These are phyloP conservation scores for Leishmania aethiopica DNA, from an alignment of 208 protist genomes.

Conservation along the genomic window DNA sequence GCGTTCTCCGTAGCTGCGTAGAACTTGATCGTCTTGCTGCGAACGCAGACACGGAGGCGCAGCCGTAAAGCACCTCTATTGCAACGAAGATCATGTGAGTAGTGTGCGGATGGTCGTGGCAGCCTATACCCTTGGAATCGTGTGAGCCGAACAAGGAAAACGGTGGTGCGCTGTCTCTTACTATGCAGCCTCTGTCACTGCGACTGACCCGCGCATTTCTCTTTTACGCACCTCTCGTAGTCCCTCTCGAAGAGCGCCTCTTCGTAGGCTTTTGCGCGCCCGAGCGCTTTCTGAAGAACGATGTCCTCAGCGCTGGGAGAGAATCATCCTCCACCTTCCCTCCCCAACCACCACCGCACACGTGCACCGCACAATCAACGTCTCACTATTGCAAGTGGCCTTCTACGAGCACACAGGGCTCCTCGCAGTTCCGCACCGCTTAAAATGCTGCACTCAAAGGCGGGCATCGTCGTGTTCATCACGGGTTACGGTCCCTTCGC, in stretches of 20 bases:
- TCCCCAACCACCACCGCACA: neutral
- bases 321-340: no score
- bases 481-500: slow-evolving; percentile 77
- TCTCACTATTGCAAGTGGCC: neutral
- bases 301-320: neutral
- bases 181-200: neutral
- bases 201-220: neutral
- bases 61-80: neutral
- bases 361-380: neutral
- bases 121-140: no score
- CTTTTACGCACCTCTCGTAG: neutral
- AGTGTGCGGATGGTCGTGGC: neutral
- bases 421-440: neutral
- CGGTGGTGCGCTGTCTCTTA: neutral
- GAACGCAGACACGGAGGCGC: neutral
- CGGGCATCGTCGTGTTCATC: slow-evolving; percentile 44
- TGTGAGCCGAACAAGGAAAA: neutral
- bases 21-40: neutral
- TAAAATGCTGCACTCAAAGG: slow-evolving; percentile 8
- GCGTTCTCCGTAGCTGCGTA: neutral
- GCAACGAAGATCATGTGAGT: neutral
- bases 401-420: neutral
- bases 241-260: neutral
- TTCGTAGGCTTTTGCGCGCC: neutral
- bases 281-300: no score